Base-by-base conservation (phyloP, 345 rosid species). In the Physaria fendleri region DNA sequence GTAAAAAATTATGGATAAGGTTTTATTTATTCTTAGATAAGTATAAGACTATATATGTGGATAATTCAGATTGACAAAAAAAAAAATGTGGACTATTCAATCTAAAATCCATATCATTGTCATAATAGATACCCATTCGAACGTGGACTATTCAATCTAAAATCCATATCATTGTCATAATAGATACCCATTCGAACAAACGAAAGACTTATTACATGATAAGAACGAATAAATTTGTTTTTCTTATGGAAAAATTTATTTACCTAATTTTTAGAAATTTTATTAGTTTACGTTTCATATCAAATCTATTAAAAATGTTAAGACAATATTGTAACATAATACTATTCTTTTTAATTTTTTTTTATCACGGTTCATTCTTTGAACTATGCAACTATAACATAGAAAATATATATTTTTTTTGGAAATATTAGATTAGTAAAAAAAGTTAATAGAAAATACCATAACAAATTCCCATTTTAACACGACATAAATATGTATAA, bases 41-140 rank as follows among this genome's bases (percentile, higher is more conserved):
- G n/a, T n/a, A n/a, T 13, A 13, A 28, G 28, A 38, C 6, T n/a
- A n/a, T n/a, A n/a, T 38, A 66, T n/a, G n/a, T n/a, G n/a, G n/a
- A n/a, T n/a, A n/a, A n/a, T n/a, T n/a, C n/a, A n/a, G n/a, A n/a
- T n/a, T n/a, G n/a, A n/a, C n/a, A n/a, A n/a, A n/a, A n/a, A n/a
- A n/a, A n/a, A n/a, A n/a, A n/a, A n/a, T 65, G 65, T 57, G 65
- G 64, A 57, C 44, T 39, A 66, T 48, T 57, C 34, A 48, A 21
- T 29, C n/a, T 57, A 29, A 21, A 57, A 44, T 46, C 35, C 56
- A 20, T 22, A 57, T 48, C 50, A 57, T 9, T 56, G 64, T 57
- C 71, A 7, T n/a, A n/a, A n/a, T n/a, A n/a, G n/a, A n/a, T 28
- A 48, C 15, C 43, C 58, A 40, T 48, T 57, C 65, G 58, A n/a